Conservation (phyloP, 2,329 filamentous ascomycete species). For the Colletotrichum caudatum region DNA sequence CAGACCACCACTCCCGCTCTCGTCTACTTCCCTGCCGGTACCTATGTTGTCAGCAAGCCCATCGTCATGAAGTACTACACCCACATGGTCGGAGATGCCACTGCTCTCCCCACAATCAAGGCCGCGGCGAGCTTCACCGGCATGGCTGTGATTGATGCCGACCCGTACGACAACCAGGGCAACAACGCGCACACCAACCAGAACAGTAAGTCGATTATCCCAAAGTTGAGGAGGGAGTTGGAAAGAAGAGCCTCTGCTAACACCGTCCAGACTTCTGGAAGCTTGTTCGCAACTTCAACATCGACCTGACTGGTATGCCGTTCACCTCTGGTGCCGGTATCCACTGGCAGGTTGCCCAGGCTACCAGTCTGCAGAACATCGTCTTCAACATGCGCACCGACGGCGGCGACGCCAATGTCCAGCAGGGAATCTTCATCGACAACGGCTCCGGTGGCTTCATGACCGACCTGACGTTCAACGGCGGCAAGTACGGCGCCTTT, state of each 20-base stretch:
- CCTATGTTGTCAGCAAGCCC: conserved; percentile 83
- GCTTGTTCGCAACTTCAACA: conserved; percentile 83
- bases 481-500: conserved; percentile 82
- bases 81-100: conserved; percentile 86
- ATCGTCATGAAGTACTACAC: conserved; percentile 93
- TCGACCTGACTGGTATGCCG: conserved; percentile 78
- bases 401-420: conserved; percentile 71
- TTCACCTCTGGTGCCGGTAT: conserved; percentile 74
- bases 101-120: conserved; percentile 80
- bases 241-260: conserved; percentile 53
- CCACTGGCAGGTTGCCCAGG: conserved; percentile 89
- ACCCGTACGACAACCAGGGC: conserved; percentile 80
- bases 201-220: conserved; percentile 52
- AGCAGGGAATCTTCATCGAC: conserved; percentile 86
- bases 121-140: conserved; percentile 78
- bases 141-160: conserved; percentile 89
- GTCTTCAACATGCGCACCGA: conserved; percentile 82
- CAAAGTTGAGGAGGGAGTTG: accelerated
- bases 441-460: conserved; percentile 89
- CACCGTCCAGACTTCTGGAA: conserved; percentile 74
- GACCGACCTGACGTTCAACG: conserved; percentile 85
- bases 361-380: conserved; percentile 84
- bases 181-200: conserved; percentile 84
- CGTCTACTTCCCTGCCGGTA: conserved; percentile 92
- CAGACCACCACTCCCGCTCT: conserved; percentile 85